Conservation (phyloP, 2,329 filamentous ascomycete species). For the Penicillium sp. region DNA sequence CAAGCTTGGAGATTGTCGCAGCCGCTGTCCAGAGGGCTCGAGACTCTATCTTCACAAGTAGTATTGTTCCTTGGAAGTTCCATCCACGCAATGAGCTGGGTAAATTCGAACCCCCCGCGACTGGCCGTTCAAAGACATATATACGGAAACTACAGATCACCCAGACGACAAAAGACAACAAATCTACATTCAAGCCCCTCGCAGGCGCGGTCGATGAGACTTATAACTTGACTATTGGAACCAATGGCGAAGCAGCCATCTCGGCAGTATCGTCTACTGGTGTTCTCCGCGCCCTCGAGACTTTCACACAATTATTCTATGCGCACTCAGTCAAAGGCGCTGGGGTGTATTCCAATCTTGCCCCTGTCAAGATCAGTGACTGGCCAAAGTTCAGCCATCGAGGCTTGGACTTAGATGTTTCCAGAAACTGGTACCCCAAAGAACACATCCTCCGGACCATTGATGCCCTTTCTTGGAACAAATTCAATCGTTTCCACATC, state of each 20-base stretch:
- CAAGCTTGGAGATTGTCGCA: not conserved
- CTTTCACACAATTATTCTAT: not conserved
- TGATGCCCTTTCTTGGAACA: not conserved
- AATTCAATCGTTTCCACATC: not conserved
- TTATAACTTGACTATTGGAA: not conserved
- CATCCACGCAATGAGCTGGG: not conserved
- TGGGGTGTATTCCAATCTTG: not conserved
- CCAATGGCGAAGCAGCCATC: not conserved
- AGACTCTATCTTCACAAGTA: not conserved
- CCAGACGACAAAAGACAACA: not conserved
- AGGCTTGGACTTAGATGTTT: not conserved
- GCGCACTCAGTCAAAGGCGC: not conserved
- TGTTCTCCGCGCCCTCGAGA: not conserved
- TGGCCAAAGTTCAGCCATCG: not conserved
- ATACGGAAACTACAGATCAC: not conserved
- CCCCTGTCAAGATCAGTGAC: not conserved
- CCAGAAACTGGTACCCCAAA: not conserved
- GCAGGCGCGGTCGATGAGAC: not conserved
- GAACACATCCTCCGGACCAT: not conserved
- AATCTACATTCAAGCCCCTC: not conserved
- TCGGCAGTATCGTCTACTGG: not conserved
- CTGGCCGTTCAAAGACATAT: not conserved
- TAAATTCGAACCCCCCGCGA: not conserved
- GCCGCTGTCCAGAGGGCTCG: not conserved
- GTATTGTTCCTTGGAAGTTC: not conserved